Evolutionary conservation across 371 early-diverging fungal genomes (phyloP).

Genomic region (Batkoa obscura): DNA sequence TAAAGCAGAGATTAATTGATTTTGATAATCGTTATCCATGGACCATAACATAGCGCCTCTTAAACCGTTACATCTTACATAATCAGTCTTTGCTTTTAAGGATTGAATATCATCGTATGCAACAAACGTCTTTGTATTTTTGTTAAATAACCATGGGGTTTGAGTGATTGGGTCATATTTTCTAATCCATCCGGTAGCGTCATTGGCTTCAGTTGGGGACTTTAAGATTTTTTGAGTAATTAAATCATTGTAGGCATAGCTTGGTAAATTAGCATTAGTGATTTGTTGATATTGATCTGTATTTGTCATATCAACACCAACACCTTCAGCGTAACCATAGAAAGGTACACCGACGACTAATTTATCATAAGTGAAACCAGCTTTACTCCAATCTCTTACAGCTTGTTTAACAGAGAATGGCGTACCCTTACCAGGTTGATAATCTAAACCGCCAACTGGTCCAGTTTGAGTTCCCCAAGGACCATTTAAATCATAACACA

Average conservation of each 20-base stretch:
- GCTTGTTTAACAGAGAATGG: conserved; percentile 22
- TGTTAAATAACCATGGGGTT: conserved; percentile 51
- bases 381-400: conserved; percentile 24
- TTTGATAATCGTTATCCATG: conserved; percentile 11
- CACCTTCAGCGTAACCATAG: conserved; percentile 26
- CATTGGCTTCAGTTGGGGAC: conserved; percentile 45
- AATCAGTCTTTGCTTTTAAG: conserved; percentile 12
- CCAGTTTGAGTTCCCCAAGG: conserved; percentile 29
- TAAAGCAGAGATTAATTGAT: not conserved
- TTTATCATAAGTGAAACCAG: conserved; percentile 34
- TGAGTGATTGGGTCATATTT: conserved; percentile 34
- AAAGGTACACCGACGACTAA: conserved; percentile 38
- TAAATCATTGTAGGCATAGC: not conserved
- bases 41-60: conserved; percentile 44
- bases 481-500: conserved; percentile 25
- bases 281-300: not conserved
- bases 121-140: conserved; percentile 17
- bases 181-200: conserved; percentile 22
- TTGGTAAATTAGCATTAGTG: not conserved
- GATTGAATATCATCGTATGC: conserved; percentile 40
- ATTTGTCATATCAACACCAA: conserved; percentile 8
- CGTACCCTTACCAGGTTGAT: conserved; percentile 13
- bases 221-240: conserved; percentile 9
- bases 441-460: conserved; percentile 14
- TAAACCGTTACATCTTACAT: conserved; percentile 27